Conservation (phyloP, 352 stramenopile species). For the Phytophthora tubulina region DNA sequence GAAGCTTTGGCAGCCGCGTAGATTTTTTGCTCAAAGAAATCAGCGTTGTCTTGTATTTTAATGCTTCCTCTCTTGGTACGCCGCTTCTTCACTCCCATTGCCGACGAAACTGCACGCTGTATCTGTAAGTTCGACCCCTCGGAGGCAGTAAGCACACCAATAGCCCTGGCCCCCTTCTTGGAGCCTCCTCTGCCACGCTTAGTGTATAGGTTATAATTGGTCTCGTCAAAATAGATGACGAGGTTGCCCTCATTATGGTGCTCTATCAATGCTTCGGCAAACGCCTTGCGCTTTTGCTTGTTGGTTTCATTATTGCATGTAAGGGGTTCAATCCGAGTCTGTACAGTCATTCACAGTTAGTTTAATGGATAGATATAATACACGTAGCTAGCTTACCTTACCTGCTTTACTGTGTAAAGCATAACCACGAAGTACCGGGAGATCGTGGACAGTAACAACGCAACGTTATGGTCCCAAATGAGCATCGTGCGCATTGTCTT, state of each 20-base stretch:
- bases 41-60: conserved; percentile 8
- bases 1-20: neutral
- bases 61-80: conserved; percentile 6
- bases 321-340: neutral
- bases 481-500: neutral
- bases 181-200: conserved; percentile 8
- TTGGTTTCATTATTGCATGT: conserved; percentile 24
- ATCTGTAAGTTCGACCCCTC: conserved; percentile 16
- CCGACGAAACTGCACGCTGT: conserved; percentile 4
- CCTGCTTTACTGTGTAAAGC: conserved; percentile 23
- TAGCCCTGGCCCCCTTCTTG: neutral
- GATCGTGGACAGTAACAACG: neutral
- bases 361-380: neutral
- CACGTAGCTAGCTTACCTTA: neutral
- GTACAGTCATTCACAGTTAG: neutral
- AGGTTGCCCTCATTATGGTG: neutral
- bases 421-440: neutral
- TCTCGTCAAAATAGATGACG: conserved; percentile 24
- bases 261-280: neutral
- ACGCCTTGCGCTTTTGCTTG: conserved; percentile 10
- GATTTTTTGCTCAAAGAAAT: conserved; percentile 12
- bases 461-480: neutral
- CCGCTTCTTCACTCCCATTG: neutral
- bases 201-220: conserved; percentile 23
- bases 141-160: neutral